Conservation (phyloP, 768 basidiomycete genomes). For the Inosperma sp. region DNA sequence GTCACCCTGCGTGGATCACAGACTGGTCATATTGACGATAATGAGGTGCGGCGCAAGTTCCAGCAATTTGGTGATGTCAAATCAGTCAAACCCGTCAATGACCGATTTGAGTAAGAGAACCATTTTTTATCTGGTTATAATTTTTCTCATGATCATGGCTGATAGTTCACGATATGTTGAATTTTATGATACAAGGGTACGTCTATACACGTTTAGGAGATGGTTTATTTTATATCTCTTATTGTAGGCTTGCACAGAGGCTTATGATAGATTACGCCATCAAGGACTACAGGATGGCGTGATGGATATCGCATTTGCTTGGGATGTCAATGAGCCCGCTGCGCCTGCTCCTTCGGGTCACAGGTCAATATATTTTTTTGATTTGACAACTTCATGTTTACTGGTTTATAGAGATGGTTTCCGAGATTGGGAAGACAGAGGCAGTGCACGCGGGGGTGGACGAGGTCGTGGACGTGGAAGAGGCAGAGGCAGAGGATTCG, state of each 20-base stretch:
- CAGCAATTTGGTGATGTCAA: constrained; percentile 91
- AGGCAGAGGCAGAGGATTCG: constrained; percentile 26
- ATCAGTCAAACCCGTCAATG: constrained; percentile 58
- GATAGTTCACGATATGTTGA: constrained; percentile 87
- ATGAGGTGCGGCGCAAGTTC: constrained; percentile 81
- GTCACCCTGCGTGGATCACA: constrained; percentile 70
- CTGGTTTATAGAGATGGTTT: constrained; percentile 30
- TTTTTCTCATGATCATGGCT: constrained; percentile 2
- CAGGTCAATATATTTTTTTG: constrained; percentile 16
- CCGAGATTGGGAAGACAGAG: constrained; percentile 47
- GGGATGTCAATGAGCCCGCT: constrained; percentile 63
- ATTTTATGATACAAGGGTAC: constrained; percentile 83
- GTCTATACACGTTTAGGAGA: constrained; percentile 16
- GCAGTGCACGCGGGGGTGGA: constrained; percentile 25
- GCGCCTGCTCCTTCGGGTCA: constrained; percentile 47
- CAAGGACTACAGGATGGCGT: constrained; percentile 79
- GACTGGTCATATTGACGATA: constrained; percentile 75
- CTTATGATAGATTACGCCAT: constrained; percentile 75
- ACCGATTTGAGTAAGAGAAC: constrained; percentile 54
- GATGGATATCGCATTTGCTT: constrained; percentile 83
- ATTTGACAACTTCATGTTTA: neutral
- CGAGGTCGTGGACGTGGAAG: constrained; percentile 30
- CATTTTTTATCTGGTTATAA: neutral
- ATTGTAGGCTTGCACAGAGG: constrained; percentile 66
- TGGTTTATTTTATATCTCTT: neutral